phyloP scores from a whole-genome alignment of 2,329 filamentous ascomycete species.

The Coniochaeta sp. region DNA sequence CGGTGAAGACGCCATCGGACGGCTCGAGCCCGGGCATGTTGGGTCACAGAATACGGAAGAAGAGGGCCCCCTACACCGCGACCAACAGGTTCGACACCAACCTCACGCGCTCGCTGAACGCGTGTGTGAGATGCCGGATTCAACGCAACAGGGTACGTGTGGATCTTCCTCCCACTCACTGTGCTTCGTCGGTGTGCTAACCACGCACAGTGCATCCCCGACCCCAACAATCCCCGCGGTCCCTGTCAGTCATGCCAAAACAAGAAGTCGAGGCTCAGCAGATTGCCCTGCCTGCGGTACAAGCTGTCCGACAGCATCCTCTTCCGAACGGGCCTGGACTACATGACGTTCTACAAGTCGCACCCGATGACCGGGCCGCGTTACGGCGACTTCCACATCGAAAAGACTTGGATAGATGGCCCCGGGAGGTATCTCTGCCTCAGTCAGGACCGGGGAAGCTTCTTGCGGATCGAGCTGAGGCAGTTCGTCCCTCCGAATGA shows the following conservation, averaged over 20 bases:
- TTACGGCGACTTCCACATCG: constrained; percentile 7
- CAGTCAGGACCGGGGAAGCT: constrained; percentile 13
- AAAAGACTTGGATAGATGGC: constrained; percentile 13
- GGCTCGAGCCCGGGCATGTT: constrained; percentile 7
- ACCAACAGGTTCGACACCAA: constrained; percentile 15
- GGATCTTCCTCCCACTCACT: neutral
- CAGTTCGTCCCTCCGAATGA: constrained; percentile 15
- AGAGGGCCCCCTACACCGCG: constrained; percentile 13
- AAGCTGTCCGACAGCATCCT: constrained; percentile 19
- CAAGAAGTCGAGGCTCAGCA: constrained; percentile 14
- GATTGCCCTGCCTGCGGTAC: constrained; percentile 19
- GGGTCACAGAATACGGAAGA: constrained; percentile 11
- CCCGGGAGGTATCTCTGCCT: constrained; percentile 12
- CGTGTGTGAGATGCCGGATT: constrained; percentile 17
- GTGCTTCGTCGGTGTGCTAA: neutral
- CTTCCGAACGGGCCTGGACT: constrained; percentile 16
- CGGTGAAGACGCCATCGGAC: neutral
- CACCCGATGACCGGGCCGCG: constrained; percentile 13
- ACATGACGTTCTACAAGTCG: constrained; percentile 15
- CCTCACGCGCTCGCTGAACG: constrained; percentile 15
- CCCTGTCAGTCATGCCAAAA: constrained; percentile 18
- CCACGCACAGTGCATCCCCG: constrained; percentile 14
- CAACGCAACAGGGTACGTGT: constrained; percentile 16
- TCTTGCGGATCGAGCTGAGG: constrained; percentile 14
- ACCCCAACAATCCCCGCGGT: constrained; percentile 16